Conservation (phyloP, 176 grass and related monocot genomes). For the Olyra latifolia region DNA sequence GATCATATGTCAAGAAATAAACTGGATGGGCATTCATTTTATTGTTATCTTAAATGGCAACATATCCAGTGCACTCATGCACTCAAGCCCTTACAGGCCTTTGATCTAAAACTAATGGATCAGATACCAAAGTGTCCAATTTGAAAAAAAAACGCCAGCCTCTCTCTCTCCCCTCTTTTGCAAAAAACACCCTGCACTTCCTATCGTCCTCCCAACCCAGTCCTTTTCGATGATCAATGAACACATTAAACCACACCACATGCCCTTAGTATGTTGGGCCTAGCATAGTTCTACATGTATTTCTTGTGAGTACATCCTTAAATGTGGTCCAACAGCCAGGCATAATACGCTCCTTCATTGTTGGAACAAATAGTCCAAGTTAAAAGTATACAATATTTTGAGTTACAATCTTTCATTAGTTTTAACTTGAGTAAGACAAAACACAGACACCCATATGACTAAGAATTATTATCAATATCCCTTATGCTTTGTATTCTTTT, state of each 20-base stretch:
- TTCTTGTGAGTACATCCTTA: neutral
- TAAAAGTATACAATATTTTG: neutral
- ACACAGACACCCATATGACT: neutral
- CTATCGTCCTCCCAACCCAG: too few relatives aligned
- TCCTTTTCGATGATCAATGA: too few relatives aligned
- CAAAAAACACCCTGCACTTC: too few relatives aligned
- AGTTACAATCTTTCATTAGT: neutral
- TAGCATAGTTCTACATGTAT: neutral
- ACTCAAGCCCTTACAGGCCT: too few relatives aligned
- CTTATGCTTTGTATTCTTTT: neutral
- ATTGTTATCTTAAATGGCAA: neutral
- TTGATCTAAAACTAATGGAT: too few relatives aligned
- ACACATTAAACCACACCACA: too few relatives aligned
- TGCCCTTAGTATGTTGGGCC: neutral
- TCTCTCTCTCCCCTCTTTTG: too few relatives aligned
- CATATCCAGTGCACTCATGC: too few relatives aligned
- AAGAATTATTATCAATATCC: neutral
- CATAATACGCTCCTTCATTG: neutral
- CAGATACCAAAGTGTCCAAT: too few relatives aligned
- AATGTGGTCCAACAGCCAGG: neutral
- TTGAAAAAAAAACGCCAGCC: too few relatives aligned
- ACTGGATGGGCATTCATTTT: neutral
- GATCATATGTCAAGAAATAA: conserved; percentile 3
- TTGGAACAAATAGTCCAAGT: neutral
- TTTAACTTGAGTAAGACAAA: conserved; percentile 1